phyloP scores from a whole-genome alignment of 2,329 filamentous ascomycete genomes.

The Oidium heveae region DNA sequence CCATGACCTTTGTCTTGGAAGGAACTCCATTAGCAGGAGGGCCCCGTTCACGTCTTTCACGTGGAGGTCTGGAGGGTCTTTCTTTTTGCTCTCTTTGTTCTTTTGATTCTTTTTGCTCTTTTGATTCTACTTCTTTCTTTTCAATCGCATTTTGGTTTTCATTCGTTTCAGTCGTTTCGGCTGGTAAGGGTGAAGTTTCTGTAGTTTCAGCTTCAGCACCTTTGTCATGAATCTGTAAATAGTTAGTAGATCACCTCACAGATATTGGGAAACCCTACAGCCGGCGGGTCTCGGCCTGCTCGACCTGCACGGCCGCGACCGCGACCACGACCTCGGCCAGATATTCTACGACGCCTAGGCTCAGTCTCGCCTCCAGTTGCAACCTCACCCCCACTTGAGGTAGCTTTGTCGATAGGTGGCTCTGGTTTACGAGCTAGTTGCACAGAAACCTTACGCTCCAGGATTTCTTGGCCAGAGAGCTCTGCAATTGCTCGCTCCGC shows the following conservation, averaged over 20 bases:
- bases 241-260: slow-evolving; percentile 4
- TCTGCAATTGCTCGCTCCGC: slow-evolving; percentile 87
- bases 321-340: slow-evolving; percentile 36
- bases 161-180: slow-evolving; percentile 18
- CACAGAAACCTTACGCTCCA: slow-evolving; percentile 96
- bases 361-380: slow-evolving; percentile 38
- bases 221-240: slow-evolving; percentile 10
- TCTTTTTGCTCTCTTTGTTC: slow-evolving; percentile 15
- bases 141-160: slow-evolving; percentile 16
- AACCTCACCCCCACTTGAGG: slow-evolving; percentile 47
- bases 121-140: background rate
- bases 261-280: slow-evolving; percentile 24
- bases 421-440: slow-evolving; percentile 97
- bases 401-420: slow-evolving; percentile 51
- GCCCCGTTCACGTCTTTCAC: slow-evolving; percentile 56
- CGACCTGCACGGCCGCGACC: slow-evolving; percentile 27
- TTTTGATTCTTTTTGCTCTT: slow-evolving; percentile 24
- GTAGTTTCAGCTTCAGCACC: slow-evolving; percentile 17
- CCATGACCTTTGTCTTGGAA: slow-evolving; percentile 99
- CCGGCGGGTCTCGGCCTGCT: slow-evolving; percentile 33
- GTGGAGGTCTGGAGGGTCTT: slow-evolving; percentile 21
- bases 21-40: slow-evolving; percentile 92
- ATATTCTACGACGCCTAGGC: slow-evolving; percentile 35
- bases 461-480: slow-evolving; percentile 90
- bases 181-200: too few relatives aligned